phyloP scores from a whole-genome alignment of 1,284 basidiomycete genomes.

The Cronartium ribicola region DNA sequence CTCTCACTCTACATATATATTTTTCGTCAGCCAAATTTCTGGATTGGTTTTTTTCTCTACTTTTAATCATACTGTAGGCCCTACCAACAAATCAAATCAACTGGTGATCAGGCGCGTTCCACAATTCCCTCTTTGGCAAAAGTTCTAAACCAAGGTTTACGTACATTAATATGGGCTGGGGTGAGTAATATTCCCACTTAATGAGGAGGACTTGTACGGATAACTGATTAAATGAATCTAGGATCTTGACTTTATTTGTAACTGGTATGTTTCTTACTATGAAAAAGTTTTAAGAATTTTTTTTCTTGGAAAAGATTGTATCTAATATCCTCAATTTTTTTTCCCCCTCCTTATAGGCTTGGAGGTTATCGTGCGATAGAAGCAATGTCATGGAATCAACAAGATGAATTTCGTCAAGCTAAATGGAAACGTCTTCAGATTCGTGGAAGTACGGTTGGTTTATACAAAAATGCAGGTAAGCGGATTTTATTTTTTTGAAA shows the following conservation, averaged over 20 bases:
- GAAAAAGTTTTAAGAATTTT: not conserved
- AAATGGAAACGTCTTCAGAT: slow-evolving; percentile 9
- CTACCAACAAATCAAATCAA: slow-evolving; percentile 20
- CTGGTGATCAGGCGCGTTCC: slow-evolving; percentile 26
- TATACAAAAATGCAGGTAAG: slow-evolving; percentile 32
- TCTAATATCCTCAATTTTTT: not conserved
- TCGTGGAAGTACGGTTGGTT: slow-evolving; percentile 17
- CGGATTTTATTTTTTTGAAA: not conserved
- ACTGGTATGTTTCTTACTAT: slow-evolving; percentile 14
- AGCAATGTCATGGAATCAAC: slow-evolving; percentile 34
- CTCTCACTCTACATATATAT: no score
- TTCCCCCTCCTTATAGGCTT: not conserved
- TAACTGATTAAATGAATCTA: slow-evolving; percentile 8
- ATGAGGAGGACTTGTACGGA: not conserved
- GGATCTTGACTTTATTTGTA: slow-evolving; percentile 39
- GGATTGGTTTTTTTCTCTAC: not conserved
- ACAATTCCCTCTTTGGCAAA: slow-evolving; percentile 29
- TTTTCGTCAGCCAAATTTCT: not conserved
- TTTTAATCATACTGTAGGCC: slow-evolving; percentile 2
- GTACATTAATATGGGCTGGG: slow-evolving; percentile 41
- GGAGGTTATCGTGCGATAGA: slow-evolving; percentile 28
- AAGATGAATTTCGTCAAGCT: slow-evolving; percentile 27
- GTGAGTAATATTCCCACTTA: not conserved
- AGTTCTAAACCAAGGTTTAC: slow-evolving; percentile 35
- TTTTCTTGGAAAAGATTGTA: not conserved